phyloP scores from a whole-genome alignment of 768 basidiomycete species.

The Calocera cornea region DNA sequence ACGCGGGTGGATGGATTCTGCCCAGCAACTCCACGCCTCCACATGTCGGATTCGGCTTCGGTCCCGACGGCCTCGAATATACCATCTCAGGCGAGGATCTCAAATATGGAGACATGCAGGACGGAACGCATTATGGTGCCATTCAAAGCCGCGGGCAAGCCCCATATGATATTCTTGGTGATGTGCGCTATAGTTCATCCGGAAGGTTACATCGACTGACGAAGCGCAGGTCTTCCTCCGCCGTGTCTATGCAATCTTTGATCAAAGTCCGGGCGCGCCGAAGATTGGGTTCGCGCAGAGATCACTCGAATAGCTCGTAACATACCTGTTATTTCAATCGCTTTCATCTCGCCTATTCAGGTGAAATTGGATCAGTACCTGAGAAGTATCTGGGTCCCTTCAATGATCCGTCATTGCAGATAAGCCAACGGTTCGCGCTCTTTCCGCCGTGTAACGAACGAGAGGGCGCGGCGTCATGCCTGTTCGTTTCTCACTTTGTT shows the following conservation, averaged over 20 bases:
- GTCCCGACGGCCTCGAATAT: neutral
- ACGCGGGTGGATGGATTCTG: slow-evolving; percentile 4
- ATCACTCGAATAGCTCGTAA: too few species aligned
- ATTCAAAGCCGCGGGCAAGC: slow-evolving; percentile 4
- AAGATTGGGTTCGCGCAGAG: slow-evolving; percentile 4
- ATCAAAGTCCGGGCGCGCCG: slow-evolving; percentile 5
- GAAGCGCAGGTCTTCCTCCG: slow-evolving; percentile 11
- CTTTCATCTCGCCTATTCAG: too few species aligned
- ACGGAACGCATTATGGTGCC: slow-evolving; percentile 6
- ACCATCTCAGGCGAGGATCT: slow-evolving; percentile 8
- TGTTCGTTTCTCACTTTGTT: too few species aligned
- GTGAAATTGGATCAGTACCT: too few species aligned
- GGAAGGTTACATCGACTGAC: too few species aligned
- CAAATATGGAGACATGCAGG: slow-evolving; percentile 6
- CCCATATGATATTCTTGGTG: slow-evolving; percentile 3
- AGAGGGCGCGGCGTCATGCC: too few species aligned
- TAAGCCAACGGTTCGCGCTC: too few species aligned
- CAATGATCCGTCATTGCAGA: too few species aligned
- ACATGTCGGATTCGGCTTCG: slow-evolving; percentile 2
- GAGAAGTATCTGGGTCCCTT: too few species aligned
- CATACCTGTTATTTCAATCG: too few species aligned
- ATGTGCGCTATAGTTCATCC: too few species aligned
- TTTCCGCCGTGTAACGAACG: too few species aligned
- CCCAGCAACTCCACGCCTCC: slow-evolving; percentile 4
- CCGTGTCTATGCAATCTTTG: slow-evolving; percentile 7